Evolutionary conservation across 2,329 filamentous ascomycete genomes (phyloP).

Genomic region (Graphiopsis chlorocephala): DNA sequence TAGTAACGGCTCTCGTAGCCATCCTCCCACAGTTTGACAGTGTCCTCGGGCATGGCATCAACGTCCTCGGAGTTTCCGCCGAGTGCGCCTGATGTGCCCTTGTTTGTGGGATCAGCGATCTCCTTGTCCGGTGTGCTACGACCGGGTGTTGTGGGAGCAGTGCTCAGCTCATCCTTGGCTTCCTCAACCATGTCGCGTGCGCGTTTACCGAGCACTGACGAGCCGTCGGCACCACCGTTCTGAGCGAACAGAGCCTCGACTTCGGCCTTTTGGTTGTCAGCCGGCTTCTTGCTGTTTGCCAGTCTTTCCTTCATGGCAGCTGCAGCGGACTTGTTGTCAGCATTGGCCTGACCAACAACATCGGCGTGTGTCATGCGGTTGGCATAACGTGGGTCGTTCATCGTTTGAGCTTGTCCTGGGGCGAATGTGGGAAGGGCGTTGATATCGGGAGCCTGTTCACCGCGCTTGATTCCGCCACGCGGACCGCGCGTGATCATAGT

Average conservation of each 20-base stretch:
- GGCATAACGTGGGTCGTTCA: constrained; percentile 46
- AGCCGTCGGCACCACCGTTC: constrained; percentile 28
- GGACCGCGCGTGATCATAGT: constrained; percentile 34
- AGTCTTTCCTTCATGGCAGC: constrained; percentile 81
- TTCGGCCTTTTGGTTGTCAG: constrained; percentile 31
- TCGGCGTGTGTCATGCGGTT: constrained; percentile 76
- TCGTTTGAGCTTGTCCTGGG: constrained; percentile 53
- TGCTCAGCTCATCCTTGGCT: constrained; percentile 35
- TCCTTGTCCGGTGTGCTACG: constrained; percentile 52
- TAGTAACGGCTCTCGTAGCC: constrained; percentile 96
- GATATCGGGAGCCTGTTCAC: constrained; percentile 35
- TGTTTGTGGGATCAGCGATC: constrained; percentile 28
- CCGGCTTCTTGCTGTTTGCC: constrained; percentile 46
- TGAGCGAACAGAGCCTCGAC: constrained; percentile 29
- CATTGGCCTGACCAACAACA: constrained; percentile 68
- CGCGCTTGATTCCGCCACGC: constrained; percentile 32
- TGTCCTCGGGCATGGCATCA: constrained; percentile 70
- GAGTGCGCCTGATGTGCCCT: constrained; percentile 32
- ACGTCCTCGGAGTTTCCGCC: constrained; percentile 45
- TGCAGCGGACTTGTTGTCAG: constrained; percentile 91
- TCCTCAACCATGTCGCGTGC: constrained; percentile 71
- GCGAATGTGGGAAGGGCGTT: constrained; percentile 56
- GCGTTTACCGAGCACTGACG: constrained; percentile 66
- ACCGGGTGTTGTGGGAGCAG: constrained; percentile 51
- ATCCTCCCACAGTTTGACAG: constrained; percentile 88